A percentile compares a stretch with the other conserved stretches of the same genome.
Conservation (phyloP, 441 rosid genomes). For the Croton laevigatus region DNA sequence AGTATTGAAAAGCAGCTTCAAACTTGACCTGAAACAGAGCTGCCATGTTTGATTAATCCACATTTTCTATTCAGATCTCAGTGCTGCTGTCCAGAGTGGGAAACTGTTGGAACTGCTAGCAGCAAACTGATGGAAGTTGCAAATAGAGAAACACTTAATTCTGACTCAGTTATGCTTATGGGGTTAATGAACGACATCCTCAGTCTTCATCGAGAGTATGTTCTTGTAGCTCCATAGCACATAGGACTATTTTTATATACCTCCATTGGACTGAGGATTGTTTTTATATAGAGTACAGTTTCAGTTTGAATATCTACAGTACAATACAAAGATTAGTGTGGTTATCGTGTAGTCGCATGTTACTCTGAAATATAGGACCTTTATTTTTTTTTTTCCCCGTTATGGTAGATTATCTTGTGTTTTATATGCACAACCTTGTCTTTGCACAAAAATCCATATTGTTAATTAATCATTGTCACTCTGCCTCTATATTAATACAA, state of each 20-base stretch:
- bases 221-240: not conserved
- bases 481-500: not conserved
- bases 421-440: not conserved
- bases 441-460: no score
- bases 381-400: not conserved
- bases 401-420: not conserved
- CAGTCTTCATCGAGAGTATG: not conserved
- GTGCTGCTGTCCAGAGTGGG: slow-evolving; percentile 44
- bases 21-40: no score
- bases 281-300: not conserved
- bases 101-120: slow-evolving; percentile 59
- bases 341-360: not conserved
- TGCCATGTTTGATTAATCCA: not conserved
- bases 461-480: no score
- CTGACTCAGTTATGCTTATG: slow-evolving; percentile 4
- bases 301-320: not conserved
- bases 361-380: not conserved
- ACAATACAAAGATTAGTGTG: not conserved
- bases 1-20: no score
- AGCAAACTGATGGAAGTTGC: slow-evolving; percentile 29
- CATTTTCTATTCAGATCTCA: slow-evolving; percentile 50
- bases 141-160: slow-evolving; percentile 9
- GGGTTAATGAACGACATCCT: not conserved
- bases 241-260: not conserved
- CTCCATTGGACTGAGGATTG: no score